Conservation (phyloP, 2,329 filamentous ascomycete genomes). For the Colletotrichum orchidophilum region DNA sequence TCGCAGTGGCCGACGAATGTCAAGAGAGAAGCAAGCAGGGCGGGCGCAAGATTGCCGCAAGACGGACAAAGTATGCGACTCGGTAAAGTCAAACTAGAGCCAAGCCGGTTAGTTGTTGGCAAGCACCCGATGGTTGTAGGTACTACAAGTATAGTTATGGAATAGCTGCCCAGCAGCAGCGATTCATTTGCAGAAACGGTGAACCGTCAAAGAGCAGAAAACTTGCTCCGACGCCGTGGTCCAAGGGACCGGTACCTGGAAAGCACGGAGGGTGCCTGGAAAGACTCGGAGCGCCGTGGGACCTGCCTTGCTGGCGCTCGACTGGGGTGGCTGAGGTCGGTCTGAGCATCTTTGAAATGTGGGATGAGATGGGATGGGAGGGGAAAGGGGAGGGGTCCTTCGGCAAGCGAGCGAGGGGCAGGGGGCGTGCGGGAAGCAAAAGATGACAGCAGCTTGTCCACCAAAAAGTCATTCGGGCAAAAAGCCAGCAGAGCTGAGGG, state of each 20-base stretch:
- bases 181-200: neutral
- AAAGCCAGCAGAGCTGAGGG: neutral
- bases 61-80: neutral
- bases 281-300: conserved; percentile 7
- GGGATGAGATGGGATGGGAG: conserved; percentile 31
- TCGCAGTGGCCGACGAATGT: neutral
- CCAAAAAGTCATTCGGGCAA: neutral
- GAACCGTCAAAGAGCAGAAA: neutral
- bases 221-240: conserved; percentile 7
- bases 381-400: conserved; percentile 1
- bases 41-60: neutral
- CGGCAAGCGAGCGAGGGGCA: conserved; percentile 1
- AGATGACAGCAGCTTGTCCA: conserved; percentile 21
- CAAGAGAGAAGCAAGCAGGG: neutral
- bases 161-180: neutral
- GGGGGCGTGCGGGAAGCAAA: conserved; percentile 14
- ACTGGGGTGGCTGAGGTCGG: conserved; percentile 14
- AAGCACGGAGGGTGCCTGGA: neutral
- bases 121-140: neutral
- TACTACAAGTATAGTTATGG: neutral
- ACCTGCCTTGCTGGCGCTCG: conserved; percentile 3
- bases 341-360: conserved; percentile 6
- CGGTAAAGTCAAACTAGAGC: conserved; percentile 7
- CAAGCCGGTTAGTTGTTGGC: neutral
- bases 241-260: conserved; percentile 27